These are phyloP conservation scores for Ceratobasidium sp. DNA, from an alignment of 1,284 basidiomycete genomes.

Conservation along the genomic window DNA sequence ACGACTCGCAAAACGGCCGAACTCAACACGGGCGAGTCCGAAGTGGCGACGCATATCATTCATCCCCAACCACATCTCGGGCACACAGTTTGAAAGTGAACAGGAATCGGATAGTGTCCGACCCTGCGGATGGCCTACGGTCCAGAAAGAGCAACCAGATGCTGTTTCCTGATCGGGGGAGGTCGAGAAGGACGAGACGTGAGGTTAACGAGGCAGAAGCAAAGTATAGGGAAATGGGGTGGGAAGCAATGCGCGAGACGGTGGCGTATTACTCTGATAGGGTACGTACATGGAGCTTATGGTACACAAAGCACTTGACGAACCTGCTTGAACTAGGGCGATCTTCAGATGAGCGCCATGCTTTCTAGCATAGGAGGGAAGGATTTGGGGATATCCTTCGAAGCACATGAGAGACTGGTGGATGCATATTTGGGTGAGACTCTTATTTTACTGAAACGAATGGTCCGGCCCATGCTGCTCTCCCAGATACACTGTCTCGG, in stretches of 20 bases:
- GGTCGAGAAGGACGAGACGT: constrained; percentile 20
- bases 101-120: constrained; percentile 1
- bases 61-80: constrained; percentile 16
- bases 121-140: neutral
- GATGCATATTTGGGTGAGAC: constrained; percentile 72
- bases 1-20: neutral
- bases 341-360: constrained; percentile 80
- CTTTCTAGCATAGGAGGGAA: constrained; percentile 66
- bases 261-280: constrained; percentile 71
- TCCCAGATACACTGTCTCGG: constrained; percentile 68
- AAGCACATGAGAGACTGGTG: constrained; percentile 55
- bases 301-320: neutral
- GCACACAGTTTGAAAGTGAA: constrained; percentile 1
- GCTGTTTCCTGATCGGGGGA: constrained; percentile 19
- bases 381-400: constrained; percentile 61
- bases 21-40: neutral
- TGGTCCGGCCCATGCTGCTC: neutral
- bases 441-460: constrained; percentile 9
- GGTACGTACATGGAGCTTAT: constrained; percentile 55
- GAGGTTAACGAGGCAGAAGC: constrained; percentile 60
- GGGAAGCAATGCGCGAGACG: constrained; percentile 65
- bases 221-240: constrained; percentile 63
- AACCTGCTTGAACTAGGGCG: constrained; percentile 60
- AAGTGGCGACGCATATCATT: neutral
- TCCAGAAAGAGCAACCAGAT: neutral